These are phyloP conservation scores for Nigrospora sphaerica DNA, from an alignment of 2,329 filamentous ascomycete genomes.

Conservation along the genomic window DNA sequence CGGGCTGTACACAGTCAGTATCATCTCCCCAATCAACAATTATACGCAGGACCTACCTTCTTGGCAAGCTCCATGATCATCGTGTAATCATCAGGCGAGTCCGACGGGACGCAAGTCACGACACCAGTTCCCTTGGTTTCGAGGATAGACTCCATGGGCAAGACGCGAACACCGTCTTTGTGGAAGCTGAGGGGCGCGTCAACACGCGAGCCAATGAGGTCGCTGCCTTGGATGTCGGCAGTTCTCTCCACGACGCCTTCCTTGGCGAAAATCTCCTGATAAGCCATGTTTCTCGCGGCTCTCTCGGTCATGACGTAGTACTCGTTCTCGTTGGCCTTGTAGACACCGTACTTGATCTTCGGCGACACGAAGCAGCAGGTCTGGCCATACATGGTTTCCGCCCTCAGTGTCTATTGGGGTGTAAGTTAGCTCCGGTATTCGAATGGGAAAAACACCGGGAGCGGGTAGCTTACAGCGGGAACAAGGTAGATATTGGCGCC, in stretches of 20 bases:
- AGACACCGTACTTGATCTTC: conserved; percentile 82
- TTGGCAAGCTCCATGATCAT: conserved; percentile 83
- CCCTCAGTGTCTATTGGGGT: conserved; percentile 58
- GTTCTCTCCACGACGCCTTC: conserved; percentile 71
- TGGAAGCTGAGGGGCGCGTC: conserved; percentile 85
- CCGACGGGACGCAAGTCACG: conserved; percentile 90
- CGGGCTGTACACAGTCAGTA: conserved; percentile 31
- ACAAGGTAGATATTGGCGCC: conserved; percentile 81
- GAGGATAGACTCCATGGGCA: conserved; percentile 93
- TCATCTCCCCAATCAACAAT: too few relatives aligned
- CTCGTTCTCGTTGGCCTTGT: conserved; percentile 69
- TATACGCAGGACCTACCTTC: conserved; percentile 45
- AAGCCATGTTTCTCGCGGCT: conserved; percentile 92
- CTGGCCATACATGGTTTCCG: conserved; percentile 99
- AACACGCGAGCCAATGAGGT: conserved; percentile 81
- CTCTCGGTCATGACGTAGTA: conserved; percentile 81
- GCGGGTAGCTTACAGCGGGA: conserved; percentile 45
- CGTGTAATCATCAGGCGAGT: conserved; percentile 92
- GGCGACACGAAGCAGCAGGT: conserved; percentile 93
- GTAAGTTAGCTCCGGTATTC: too few relatives aligned
- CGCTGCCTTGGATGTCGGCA: conserved; percentile 67
- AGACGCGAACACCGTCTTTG: conserved; percentile 73
- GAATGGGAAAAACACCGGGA: too few relatives aligned
- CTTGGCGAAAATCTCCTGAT: conserved; percentile 76
- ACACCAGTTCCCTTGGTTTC: conserved; percentile 94